Evolutionary conservation across 192 early-diverging fungal species (phyloP), one percentile per base, ranked within the genome.

Genomic region (Spinellus fusiger): DNA sequence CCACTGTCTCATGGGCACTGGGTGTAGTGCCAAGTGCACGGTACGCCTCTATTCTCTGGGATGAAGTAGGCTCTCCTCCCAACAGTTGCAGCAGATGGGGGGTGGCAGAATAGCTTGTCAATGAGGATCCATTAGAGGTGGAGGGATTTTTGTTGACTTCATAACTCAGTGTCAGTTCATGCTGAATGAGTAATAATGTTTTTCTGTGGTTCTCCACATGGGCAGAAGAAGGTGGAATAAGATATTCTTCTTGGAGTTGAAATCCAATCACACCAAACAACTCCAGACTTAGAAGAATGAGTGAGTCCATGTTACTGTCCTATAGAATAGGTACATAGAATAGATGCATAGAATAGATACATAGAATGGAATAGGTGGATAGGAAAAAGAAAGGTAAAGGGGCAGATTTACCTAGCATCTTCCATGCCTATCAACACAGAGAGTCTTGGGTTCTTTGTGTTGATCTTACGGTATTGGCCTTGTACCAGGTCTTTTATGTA

Each of bases 1-100:
- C 66, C 23, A 80, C 32, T 27, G 62, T 52, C 40, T 84, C 79
- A 10, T 55, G 59, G 5, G 78, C 80, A 16, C 79, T 75, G 0
- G 66, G 59, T n/a, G 74, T 75, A 20, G 70, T 65, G 4, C 65
- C 65, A 22, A 67, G 44, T 13, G 32, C 16, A 7, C 27, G 20
- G 35, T 47, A 67, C 16, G 59, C 35, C 26, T 54, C 29, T 22
- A 53, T 44, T 23, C 20, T 46, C 0, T 31, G 25, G 16, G 46
- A 33, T 33, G 35, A 40, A 20, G 58, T 48, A 40, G 61, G 37
- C 22, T 29, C 27, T 13, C 49, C 31, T 20, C 59, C 59, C 22
- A 61, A 3, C 31, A 31, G 18, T 56, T 54, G 10, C 23, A 40
- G 8, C 47, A 62, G 27, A 50, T 47, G 33, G 1, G 56, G 26